Conservation (phyloP, 495 filamentous ascomycete genomes). For the Emericellopsis terricola region DNA sequence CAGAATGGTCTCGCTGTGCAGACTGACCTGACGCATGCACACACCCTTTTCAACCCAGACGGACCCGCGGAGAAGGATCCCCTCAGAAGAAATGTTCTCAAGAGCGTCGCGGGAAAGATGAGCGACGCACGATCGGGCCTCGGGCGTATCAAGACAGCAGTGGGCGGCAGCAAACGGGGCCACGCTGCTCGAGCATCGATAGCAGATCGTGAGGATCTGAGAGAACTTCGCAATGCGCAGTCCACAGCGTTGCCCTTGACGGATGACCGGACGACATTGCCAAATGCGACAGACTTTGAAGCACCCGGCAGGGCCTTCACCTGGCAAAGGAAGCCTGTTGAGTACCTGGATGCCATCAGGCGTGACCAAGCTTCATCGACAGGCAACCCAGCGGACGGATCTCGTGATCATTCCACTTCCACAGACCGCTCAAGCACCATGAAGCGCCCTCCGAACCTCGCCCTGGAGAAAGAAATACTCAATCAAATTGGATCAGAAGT, state of each 20-base stretch:
- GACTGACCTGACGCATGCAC: conserved; percentile 16
- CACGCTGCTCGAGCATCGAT: conserved; percentile 27
- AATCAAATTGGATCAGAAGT: conserved; percentile 4
- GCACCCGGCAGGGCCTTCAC: conserved; percentile 24
- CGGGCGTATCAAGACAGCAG: conserved; percentile 68
- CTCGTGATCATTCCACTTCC: too few species aligned
- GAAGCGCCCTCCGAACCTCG: too few species aligned
- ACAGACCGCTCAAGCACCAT: too few species aligned
- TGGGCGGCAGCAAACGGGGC: conserved; percentile 36
- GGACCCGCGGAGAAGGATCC: conserved; percentile 44
- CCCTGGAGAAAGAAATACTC: background rate
- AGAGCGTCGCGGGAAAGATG: conserved; percentile 60
- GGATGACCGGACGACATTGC: too few species aligned
- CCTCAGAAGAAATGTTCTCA: conserved; percentile 50
- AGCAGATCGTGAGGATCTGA: conserved; percentile 16
- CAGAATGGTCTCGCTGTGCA: conserved; percentile 22
- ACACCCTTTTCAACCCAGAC: conserved; percentile 22
- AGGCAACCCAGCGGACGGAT: too few species aligned
- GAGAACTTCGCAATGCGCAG: conserved; percentile 8
- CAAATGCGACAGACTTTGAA: too few species aligned
- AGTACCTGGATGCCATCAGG: conserved; percentile 25
- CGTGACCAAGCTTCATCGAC: too few species aligned
- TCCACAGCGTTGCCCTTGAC: background rate
- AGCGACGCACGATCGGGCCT: conserved; percentile 74
- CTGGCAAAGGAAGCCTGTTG: conserved; percentile 36